Base-by-base conservation (phyloP, 352 stramenopile genomes). In the Phytophthora nicotianae region DNA sequence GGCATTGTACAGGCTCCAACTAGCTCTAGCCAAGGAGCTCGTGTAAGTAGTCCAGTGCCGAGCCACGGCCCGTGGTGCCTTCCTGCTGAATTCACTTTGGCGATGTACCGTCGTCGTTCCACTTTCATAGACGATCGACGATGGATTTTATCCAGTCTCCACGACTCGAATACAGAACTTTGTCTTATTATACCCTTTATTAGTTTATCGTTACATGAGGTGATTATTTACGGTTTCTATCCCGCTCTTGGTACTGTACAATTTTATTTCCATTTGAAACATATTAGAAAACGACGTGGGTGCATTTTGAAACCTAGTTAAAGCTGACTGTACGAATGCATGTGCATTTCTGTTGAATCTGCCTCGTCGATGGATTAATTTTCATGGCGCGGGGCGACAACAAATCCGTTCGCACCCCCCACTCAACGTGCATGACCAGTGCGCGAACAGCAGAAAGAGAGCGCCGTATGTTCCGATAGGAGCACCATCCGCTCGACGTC, bases 371-470 rank as follows among this genome's bases (percentile, higher is more conserved):
- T n/a, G n/a, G n/a, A n/a, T n/a, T n/a, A n/a, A n/a, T n/a, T n/a
- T n/a, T n/a, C n/a, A n/a, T n/a, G 27, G 29, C 24, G 11, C 24
- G 35, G 27, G 35, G 7, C 46, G 32, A 32, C 49, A 46, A 43
- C 51, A 62, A 62, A 55, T 64, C 20, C 37, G 47, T 32, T 29
- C 27, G 29, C 53, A 47, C n/a, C 51, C 41, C 5, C 50, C 35
- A 45, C 37, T 16, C 16, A 32, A 40, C 8, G 58, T 56, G 58
- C 50, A 66, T 66, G 42, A 62, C 42, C 43, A 52, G 51, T 57
- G 35, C 58, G 24, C 35, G 43, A 33, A 48, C 43, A 64, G 47
- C 47, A 58, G 17, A 46, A n/a, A 51, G 17, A 14, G 40, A 17
- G 33, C 13, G 32, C 50, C 41, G 50, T 60, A 41, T 60, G 50